Evolutionary conservation across 768 basidiomycete species (phyloP), one percentile per base, ranked within the genome.

Genomic region (Suillus discolor): DNA sequence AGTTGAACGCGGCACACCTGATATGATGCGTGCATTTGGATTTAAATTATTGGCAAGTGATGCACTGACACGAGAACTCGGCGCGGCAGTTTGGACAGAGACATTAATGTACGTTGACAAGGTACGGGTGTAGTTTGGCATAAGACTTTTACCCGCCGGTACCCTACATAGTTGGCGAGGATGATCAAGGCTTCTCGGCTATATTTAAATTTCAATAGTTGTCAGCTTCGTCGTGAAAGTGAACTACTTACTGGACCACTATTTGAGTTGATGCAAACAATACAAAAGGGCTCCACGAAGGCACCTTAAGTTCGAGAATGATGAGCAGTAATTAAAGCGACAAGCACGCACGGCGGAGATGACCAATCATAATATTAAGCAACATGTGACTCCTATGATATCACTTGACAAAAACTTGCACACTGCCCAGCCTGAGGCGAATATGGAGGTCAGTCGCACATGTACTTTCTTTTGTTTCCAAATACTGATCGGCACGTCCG

Each of bases 401-500:
- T 31, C 31, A 31, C 31, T 31, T 31, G 31, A 31, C 6, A 31
- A 28, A 28, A 28, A 31, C 31, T 31, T 31, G 31, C 31, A 31
- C 31, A 31, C 31, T 31, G 31, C 31, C 31, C 31, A 31, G 31
- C 25, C 6, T 60, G 41, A 42, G 6, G 16, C 12, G 2, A 18
- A 49, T n/a, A 69, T 67, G 68, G 67, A 67, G 38, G 59, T 60
- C 59, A 60, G 59, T 42, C 12, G 28, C 25, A 42, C 4, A 20
- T 12, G 18, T 25, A 28, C 6, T 20, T 39, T 42, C 11, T 42
- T 18, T 16, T 28, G 16, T 20, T 12, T 20, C 59, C 28, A 42
- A 20, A 60, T 28, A 28, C 41, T 28, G 0, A 31, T 18, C 1
- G 42, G 3, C 23, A 59, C 20, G 12, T 61, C n/a, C 2, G 28